Evolutionary conservation across 208 protist species (phyloP).

Genomic region (Leptomonas seymouri): DNA sequence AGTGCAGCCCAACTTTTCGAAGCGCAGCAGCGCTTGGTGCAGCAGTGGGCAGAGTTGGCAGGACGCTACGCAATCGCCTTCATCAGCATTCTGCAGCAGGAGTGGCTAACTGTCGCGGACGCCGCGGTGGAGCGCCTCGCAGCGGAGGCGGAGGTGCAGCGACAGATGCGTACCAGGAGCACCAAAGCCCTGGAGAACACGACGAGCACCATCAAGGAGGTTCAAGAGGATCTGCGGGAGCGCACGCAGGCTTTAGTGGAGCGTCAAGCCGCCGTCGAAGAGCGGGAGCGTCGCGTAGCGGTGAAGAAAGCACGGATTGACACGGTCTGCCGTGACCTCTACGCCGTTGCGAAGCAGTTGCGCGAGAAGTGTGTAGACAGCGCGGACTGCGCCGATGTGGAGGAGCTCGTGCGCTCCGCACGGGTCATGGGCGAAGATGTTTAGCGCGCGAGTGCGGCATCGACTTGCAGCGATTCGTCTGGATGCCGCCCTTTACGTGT

Average conservation of each 20-base stretch:
- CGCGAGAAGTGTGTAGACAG: conserved; percentile 24
- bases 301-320: conserved; percentile 21
- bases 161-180: conserved; percentile 36
- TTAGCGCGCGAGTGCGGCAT: not conserved
- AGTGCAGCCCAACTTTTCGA: not conserved
- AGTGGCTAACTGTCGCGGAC: conserved; percentile 7
- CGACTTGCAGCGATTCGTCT: too few species aligned
- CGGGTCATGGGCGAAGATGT: conserved; percentile 11
- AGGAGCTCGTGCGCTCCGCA: conserved; percentile 15
- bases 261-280: conserved; percentile 21
- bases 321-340: conserved; percentile 35
- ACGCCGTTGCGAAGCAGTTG: conserved; percentile 37
- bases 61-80: conserved; percentile 23
- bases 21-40: conserved; percentile 15
- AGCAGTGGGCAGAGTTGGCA: conserved; percentile 19
- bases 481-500: too few species aligned
- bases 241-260: conserved; percentile 26
- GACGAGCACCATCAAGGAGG: conserved; percentile 49
- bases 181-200: conserved; percentile 54
- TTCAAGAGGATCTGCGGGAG: conserved; percentile 48
- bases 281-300: conserved; percentile 19
- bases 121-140: not conserved
- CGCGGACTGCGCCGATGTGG: not conserved
- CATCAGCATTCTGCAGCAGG: conserved; percentile 13
- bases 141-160: conserved; percentile 30